Evolutionary conservation across 2,329 filamentous ascomycete species (phyloP).

Genomic region (Dendrostoma leiphaemia): DNA sequence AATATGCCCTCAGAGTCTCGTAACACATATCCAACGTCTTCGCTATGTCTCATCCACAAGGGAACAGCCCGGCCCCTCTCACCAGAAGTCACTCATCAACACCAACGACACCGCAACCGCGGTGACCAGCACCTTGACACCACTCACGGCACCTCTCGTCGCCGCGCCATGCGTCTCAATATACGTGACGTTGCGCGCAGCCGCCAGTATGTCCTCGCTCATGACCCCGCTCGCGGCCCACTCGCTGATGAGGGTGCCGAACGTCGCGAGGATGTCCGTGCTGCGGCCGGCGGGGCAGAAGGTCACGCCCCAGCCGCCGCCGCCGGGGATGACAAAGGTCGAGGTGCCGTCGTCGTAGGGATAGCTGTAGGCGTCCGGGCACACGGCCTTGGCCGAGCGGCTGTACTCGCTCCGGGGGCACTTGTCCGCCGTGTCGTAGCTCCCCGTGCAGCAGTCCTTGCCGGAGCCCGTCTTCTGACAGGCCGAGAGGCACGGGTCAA

Average conservation of each 20-base stretch:
- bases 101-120: conserved; percentile 10
- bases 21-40: background rate
- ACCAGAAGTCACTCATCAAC: background rate
- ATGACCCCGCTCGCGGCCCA: conserved; percentile 43
- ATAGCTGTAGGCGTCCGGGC: conserved; percentile 82
- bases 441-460: conserved; percentile 73
- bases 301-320: conserved; percentile 74
- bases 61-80: background rate
- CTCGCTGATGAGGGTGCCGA: conserved; percentile 47
- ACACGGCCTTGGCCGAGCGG: conserved; percentile 68
- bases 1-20: too few relatives aligned
- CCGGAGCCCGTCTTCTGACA: conserved; percentile 68
- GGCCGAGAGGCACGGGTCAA: conserved; percentile 75
- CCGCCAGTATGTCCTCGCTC: conserved; percentile 29
- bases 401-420: conserved; percentile 71
- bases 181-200: conserved; percentile 34
- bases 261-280: conserved; percentile 55
- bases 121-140: conserved; percentile 10
- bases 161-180: conserved; percentile 27
- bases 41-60: background rate
- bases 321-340: conserved; percentile 62
- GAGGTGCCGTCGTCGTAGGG: conserved; percentile 60
- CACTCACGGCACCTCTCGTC: background rate
- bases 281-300: conserved; percentile 69
- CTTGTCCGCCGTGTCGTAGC: conserved; percentile 59